These are phyloP conservation scores for Acanthamoeba healyi DNA, from an alignment of 208 protist species.

Conservation along the genomic window DNA sequence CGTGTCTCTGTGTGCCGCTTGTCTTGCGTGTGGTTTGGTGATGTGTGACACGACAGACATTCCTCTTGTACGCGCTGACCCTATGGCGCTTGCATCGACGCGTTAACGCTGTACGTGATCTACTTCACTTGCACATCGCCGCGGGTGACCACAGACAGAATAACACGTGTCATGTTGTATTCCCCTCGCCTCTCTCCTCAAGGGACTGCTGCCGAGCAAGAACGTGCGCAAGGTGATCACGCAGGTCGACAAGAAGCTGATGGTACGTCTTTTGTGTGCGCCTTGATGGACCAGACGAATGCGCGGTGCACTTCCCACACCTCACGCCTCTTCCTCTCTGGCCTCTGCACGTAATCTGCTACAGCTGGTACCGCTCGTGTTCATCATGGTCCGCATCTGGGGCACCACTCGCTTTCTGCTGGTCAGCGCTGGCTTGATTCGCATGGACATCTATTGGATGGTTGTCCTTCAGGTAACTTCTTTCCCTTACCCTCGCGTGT, in stretches of 20 bases:
- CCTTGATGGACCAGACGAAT: no score
- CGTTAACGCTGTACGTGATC: neutral
- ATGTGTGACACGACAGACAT: neutral
- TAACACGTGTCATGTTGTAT: no score
- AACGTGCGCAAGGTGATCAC: slow-evolving; percentile 37
- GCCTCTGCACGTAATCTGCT: neutral
- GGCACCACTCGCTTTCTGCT: slow-evolving; percentile 71
- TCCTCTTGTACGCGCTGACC: slow-evolving; percentile 31
- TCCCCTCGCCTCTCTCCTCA: no score
- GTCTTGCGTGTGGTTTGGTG: no score
- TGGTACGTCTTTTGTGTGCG: neutral
- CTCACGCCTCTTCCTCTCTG: neutral
- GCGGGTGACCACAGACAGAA: no score
- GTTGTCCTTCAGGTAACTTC: slow-evolving; percentile 53
- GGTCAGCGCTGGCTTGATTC: neutral
- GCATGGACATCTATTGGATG: slow-evolving; percentile 70
- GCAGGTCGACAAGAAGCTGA: slow-evolving; percentile 36
- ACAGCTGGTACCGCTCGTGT: slow-evolving; percentile 53
- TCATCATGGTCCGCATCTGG: slow-evolving; percentile 76
- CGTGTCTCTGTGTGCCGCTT: neutral
- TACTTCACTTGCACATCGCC: neutral
- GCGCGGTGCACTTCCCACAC: no score
- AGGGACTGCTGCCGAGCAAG: slow-evolving; percentile 45
- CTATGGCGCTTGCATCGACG: slow-evolving; percentile 40
- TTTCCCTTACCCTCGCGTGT: neutral